Base-by-base conservation (phyloP, 2,329 filamentous ascomycete species). In the Diaporthe sp. region DNA sequence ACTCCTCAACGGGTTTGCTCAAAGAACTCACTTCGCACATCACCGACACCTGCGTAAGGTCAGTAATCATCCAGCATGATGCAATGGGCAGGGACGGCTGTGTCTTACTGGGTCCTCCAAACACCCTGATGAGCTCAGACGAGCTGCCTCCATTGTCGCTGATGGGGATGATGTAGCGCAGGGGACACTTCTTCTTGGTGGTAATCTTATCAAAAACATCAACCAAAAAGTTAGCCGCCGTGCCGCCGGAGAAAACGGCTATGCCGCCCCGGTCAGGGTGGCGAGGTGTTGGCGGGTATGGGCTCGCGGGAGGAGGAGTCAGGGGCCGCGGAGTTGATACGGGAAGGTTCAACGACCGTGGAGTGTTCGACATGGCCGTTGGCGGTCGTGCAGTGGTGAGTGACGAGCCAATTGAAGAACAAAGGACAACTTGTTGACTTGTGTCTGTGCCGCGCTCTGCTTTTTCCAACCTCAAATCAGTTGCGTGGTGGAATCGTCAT, bases 141-240 rank as follows among this genome's bases (percentile, higher is more conserved):
- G 95, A 97, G 79, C 94, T 97, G 52, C 96, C 96, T 66, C 96
- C 96, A 84, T 98, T 98, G 85, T 98, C 96, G 77, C 94, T 97
- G 82, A 98, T 98, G 47, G 96, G 96, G 70, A 98, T 97, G 75
- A 98, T 92, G 83, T 97, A 97, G 84, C 91, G 95, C 55, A 97
- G 85, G 3, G 89, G 86, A 80, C 93, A 93, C 54, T 89, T 84
- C 76, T 93, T 94, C 78, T 89, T 92, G 76, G 92, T 84, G 17
- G 90, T 87, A 45, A 94, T 87, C 25, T 86, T 85, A 78, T 90
- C 92, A 84, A 98, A 98, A 15, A 98, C 94, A 82, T 98, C 96
- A 54, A 98, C 96, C 7, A 98, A 89, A 80, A 90, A 97, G 82
- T 98, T 98, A 8, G 96, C 95, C n/a, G 96, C 96, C 78, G 95